Conservation (phyloP, 441 rosid genomes). For the Melastoma candidum region DNA sequence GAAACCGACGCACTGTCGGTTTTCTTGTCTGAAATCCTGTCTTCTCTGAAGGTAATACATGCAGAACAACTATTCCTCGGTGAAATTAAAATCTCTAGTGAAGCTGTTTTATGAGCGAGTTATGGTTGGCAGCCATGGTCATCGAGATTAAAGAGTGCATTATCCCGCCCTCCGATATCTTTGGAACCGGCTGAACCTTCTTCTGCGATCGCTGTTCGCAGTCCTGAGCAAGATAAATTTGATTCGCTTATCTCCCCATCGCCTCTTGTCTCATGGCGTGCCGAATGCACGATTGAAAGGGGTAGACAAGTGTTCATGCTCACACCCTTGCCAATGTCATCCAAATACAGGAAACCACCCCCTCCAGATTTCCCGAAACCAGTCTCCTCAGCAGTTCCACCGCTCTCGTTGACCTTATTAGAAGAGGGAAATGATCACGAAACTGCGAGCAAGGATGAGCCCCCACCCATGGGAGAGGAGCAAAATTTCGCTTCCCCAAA, state of each 20-base stretch:
- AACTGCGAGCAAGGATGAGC: constrained; percentile 22
- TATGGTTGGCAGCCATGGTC: constrained; percentile 64
- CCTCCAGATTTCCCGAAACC: constrained; percentile 29
- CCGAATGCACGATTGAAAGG: constrained; percentile 44
- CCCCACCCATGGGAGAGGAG: constrained; percentile 19
- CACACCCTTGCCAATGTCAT: constrained; percentile 69
- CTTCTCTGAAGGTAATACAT: constrained; percentile 56
- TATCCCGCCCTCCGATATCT: constrained; percentile 21
- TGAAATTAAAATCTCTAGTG: not conserved
- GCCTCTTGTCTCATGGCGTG: constrained; percentile 87
- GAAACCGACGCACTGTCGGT: constrained; percentile 50
- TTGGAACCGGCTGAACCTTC: constrained; percentile 20
- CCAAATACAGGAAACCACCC: constrained; percentile 31
- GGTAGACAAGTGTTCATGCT: constrained; percentile 69
- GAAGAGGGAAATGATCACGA: constrained; percentile 30
- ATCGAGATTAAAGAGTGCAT: constrained; percentile 43
- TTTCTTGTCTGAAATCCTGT: constrained; percentile 49
- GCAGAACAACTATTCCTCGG: not conserved
- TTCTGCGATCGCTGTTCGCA: constrained; percentile 33
- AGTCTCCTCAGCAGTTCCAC: constrained; percentile 19
- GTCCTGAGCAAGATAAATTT: constrained; percentile 45
- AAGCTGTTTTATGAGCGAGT: constrained; percentile 3
- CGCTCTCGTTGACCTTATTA: constrained; percentile 25
- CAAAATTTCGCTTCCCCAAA: constrained; percentile 35
- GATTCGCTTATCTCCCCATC: constrained; percentile 77